Base-by-base conservation (phyloP, 2,329 filamentous ascomycete genomes). In the Cordyceps cicadae region DNA sequence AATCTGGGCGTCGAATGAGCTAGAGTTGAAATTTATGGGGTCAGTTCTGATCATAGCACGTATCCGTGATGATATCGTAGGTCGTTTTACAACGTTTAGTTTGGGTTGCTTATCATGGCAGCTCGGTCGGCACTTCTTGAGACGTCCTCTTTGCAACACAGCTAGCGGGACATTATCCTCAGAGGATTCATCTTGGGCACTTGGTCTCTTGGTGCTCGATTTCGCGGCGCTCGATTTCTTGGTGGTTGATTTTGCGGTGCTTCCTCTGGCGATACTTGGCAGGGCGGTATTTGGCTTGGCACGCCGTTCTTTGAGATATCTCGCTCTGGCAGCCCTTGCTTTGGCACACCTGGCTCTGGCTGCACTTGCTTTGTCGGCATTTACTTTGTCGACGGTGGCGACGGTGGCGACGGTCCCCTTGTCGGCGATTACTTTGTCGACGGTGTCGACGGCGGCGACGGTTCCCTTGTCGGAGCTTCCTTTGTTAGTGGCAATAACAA, bases 1-100 rank as follows among this genome's bases (percentile, higher is more conserved):
- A 5, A 67, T 58, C 53, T 56, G 54, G 6, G 53, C 46, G 43
- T 67, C 66, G 34, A 67, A 67, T 11, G 59, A 62, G 39, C 45
- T 51, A 39, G 61, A 58, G 34, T 66, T 58, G 15, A 67, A 66
- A 5, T 5, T 54, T 2, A 8, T 12, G 6, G 43, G 43, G 4
- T 19, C 7, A 9, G n/a, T 4, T 21, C n/a, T 46, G 3, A 19
- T 46, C n/a, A 17, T 12, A n/a, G 21, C 12, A n/a, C 8, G 19
- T 48, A 17, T 19, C 29, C 21, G 41, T 3, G 12, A n/a, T 5
- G 21, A 19, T 17, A 21, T 5, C 17, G 14, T 43, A 1, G 55
- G 46, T 26, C 26, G 32, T 6, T 51, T 51, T 14, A 58, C 46
- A 29, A 45, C 6, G 24, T 34, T 21, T 7, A 51, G 17, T 5